Evolutionary conservation across 257 asterid species (phyloP).

Genomic region (Scutellaria galericulata): DNA sequence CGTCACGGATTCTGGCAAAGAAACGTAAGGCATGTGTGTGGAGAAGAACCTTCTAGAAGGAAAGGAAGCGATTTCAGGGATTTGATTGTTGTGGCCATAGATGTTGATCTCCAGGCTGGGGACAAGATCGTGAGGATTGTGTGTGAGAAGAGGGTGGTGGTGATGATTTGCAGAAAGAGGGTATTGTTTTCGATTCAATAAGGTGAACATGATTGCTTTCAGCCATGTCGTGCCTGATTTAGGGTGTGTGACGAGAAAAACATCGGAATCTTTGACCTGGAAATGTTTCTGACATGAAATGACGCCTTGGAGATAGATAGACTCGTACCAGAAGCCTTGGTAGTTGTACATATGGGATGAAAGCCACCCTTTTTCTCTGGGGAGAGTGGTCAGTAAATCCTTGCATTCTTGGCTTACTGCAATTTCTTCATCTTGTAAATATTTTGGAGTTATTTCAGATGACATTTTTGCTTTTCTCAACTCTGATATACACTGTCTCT

Average conservation of each 20-base stretch:
- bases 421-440: background rate
- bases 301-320: conserved; percentile 35
- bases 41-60: conserved; percentile 40
- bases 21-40: conserved; percentile 36
- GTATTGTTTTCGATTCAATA: conserved; percentile 20
- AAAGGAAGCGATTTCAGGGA: conserved; percentile 30
- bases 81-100: conserved; percentile 10
- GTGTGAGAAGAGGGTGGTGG: conserved; percentile 26
- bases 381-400: background rate
- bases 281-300: conserved; percentile 28
- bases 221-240: conserved; percentile 39
- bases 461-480: too few relatives aligned
- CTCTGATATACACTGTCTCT: too few relatives aligned
- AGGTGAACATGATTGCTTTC: conserved; percentile 24
- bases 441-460: background rate
- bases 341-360: background rate
- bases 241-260: conserved; percentile 19
- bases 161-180: background rate
- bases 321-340: background rate
- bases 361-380: background rate
- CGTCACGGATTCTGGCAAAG: conserved; percentile 35
- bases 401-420: background rate
- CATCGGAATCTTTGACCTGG: conserved; percentile 19
- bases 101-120: conserved; percentile 9
- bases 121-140: conserved; percentile 26